Evolutionary conservation across 2,329 filamentous ascomycete species (phyloP).

Genomic region (Phialophora macrospora): DNA sequence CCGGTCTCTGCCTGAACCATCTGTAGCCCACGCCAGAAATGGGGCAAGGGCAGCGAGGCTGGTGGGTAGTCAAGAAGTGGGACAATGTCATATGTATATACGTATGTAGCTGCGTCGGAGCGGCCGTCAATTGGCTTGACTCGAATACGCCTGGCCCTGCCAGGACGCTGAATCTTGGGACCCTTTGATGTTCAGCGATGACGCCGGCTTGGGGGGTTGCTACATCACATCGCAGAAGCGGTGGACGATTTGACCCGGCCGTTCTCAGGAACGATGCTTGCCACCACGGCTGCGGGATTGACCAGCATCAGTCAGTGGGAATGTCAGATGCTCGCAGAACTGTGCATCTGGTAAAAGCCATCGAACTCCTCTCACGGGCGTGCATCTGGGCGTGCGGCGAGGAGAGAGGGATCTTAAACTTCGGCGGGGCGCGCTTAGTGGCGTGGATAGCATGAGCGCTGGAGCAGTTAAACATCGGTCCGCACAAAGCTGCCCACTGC

Average conservation of each 20-base stretch:
- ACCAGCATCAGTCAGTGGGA: background rate
- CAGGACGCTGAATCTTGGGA: background rate
- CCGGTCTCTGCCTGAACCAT: constrained; percentile 24
- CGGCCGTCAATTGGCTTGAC: constrained; percentile 15
- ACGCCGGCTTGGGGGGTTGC: background rate
- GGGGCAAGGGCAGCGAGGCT: constrained; percentile 16
- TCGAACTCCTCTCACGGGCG: background rate
- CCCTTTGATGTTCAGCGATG: background rate
- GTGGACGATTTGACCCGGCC: too few species aligned
- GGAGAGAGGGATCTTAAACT: constrained; percentile 1
- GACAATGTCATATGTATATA: constrained; percentile 3
- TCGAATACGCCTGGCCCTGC: constrained; percentile 3
- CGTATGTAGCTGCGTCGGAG: background rate
- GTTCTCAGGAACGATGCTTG: background rate
- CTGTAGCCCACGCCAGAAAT: constrained; percentile 19
- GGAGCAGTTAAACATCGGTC: background rate
- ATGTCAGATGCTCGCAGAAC: background rate
- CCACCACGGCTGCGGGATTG: background rate
- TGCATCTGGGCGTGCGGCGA: background rate
- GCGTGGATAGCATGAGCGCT: background rate
- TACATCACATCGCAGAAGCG: background rate
- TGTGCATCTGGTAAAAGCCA: background rate
- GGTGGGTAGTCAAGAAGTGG: constrained; percentile 22
- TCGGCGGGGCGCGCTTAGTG: constrained; percentile 19
- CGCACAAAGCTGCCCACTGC: constrained; percentile 5